Base-by-base conservation (phyloP, 2,329 filamentous ascomycete genomes). In the Pestalotiopsis sp. region DNA sequence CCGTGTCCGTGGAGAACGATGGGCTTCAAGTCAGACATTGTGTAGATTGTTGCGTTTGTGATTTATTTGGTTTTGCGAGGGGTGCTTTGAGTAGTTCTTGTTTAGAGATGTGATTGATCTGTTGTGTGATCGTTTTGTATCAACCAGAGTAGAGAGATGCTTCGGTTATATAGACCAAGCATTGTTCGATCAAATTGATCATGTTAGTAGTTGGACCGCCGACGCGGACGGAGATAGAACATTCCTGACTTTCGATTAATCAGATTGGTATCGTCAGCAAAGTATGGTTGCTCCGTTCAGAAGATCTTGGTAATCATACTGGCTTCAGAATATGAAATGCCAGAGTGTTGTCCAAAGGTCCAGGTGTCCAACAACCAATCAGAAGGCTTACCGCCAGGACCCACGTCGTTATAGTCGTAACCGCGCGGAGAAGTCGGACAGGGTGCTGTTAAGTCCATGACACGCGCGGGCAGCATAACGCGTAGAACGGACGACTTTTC, bases 1-100 rank as follows among this genome's bases (percentile, higher is more conserved):
- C 76, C 12, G 2, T 45, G 6, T 39, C 76, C 77, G 64, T 73
- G 76, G 52, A 73, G 23, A 39, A 67, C 73, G 71, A 79, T 77
- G 27, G 77, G 77, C 69, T 79, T 76, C 36, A 79, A 56, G 31
- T 64, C 59, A 27, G 66, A 49, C 66, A 67, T 67, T 23, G 25
- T 67, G 58, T 49, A 5, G 13, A n/a, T 36, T 7, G 9, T 14
- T 39, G 45, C 23, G 4, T 20, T 56, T 27, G 38, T 38, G 59
- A 5, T 20, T 52, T 7, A 9, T 20, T 23, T 52, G n/a, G 11
- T n/a, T 12, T 14, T n/a, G 13, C 20, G 36, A 20, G 4, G 14
- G 13, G n/a, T 62, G 2, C 4, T 17, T 14, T 20, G 59, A 36
- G 9, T 39, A 45, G 2, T 52, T 17, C 20, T 52, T 52, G 45